Conservation (phyloP, 495 filamentous ascomycete genomes). For the Penicillium turbatum region DNA sequence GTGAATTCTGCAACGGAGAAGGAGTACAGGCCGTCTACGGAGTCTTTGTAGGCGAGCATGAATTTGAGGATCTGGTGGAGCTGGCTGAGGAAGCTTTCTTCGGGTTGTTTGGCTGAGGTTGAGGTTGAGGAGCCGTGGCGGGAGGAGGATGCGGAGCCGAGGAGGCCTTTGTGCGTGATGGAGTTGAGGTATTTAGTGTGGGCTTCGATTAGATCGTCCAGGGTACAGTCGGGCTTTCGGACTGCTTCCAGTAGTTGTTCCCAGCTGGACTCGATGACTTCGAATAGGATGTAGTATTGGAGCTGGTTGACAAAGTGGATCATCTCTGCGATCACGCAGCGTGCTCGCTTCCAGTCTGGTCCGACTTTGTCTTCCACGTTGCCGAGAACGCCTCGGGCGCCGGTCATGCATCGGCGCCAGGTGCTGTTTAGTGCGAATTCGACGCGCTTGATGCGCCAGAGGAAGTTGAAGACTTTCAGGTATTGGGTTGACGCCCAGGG, state of each 20-base stretch:
- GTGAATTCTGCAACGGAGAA: slow-evolving; percentile 94
- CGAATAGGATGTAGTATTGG: slow-evolving; percentile 98
- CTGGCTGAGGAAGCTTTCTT: slow-evolving; percentile 84
- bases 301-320: slow-evolving; percentile 96
- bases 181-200: slow-evolving; percentile 86
- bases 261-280: slow-evolving; percentile 96
- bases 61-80: slow-evolving; percentile 87
- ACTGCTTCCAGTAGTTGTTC: slow-evolving; percentile 77
- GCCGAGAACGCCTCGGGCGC: slow-evolving; percentile 84
- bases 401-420: slow-evolving; percentile 96
- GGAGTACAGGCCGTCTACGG: slow-evolving; percentile 89
- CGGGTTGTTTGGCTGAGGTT: slow-evolving; percentile 49
- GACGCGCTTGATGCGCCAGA: slow-evolving; percentile 97
- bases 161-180: slow-evolving; percentile 94
- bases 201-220: slow-evolving; percentile 91
- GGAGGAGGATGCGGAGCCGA: slow-evolving; percentile 60
- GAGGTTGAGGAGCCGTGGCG: slow-evolving; percentile 36
- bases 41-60: slow-evolving; percentile 92
- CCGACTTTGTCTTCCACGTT: slow-evolving; percentile 71
- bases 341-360: slow-evolving; percentile 81
- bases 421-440: slow-evolving; percentile 87
- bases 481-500: slow-evolving; percentile 93
- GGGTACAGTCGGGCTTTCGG: slow-evolving; percentile 74
- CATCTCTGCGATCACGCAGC: slow-evolving; percentile 92
- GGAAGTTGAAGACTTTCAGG: slow-evolving; percentile 98